Evolutionary conservation across 2,329 filamentous ascomycete genomes (phyloP).

Genomic region (Colletotrichum magnum): DNA sequence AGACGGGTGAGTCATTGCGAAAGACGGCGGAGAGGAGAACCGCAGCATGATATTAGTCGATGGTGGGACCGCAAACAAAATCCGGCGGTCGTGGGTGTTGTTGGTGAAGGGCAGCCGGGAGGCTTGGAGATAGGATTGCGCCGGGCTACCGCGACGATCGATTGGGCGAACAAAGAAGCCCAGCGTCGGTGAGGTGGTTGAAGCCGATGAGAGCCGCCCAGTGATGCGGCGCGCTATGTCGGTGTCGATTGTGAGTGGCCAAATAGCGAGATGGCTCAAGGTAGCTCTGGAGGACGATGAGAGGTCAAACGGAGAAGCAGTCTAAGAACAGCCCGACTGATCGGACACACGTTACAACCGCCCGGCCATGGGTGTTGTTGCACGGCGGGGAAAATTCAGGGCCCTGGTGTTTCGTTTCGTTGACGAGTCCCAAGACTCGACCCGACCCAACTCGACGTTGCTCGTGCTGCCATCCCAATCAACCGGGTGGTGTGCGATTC

Average conservation of each 20-base stretch:
- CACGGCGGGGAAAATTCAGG: not conserved
- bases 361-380: not conserved
- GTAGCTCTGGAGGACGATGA: not conserved
- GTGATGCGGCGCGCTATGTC: not conserved
- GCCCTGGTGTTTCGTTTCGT: not conserved
- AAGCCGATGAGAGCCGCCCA: constrained; percentile 1
- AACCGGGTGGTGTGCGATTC: not conserved
- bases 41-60: not conserved
- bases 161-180: not conserved
- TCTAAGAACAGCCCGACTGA: constrained; percentile 2
- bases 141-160: not conserved
- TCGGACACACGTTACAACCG: not conserved
- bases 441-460: not conserved
- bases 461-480: not conserved
- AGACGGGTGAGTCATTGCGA: not conserved
- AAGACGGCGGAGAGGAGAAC: not conserved
- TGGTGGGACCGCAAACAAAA: too few species aligned
- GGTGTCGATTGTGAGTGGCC: not conserved
- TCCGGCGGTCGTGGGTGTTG: too few species aligned
- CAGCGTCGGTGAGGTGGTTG: not conserved
- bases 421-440: not conserved
- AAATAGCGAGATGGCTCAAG: too few species aligned
- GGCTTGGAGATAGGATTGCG: not conserved
- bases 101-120: too few species aligned
- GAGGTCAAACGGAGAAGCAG: constrained; percentile 4